A percentile compares a stretch with the other conserved stretches of the same genome.
These are phyloP conservation scores for Auriscalpium microsporum DNA, from an alignment of 768 basidiomycete genomes.

Conservation along the genomic window DNA sequence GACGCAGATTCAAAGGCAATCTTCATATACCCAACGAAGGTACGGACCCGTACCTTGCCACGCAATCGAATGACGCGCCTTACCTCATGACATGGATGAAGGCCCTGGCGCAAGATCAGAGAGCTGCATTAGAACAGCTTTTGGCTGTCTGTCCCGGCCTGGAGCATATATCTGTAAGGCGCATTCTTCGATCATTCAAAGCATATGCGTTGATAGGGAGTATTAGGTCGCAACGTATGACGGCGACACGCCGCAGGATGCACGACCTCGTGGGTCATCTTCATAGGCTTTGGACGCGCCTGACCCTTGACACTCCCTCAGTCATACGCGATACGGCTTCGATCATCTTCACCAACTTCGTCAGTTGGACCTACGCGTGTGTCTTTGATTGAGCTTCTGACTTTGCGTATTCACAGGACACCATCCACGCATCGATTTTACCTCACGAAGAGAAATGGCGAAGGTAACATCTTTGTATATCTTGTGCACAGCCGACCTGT, in stretches of 20 bases:
- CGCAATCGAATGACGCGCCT: neutral
- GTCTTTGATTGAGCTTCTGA: neutral
- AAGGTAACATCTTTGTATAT: constrained; percentile 29
- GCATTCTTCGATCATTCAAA: neutral
- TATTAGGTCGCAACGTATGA: constrained; percentile 70
- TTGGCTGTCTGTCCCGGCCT: constrained; percentile 52
- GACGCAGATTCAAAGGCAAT: constrained; percentile 59
- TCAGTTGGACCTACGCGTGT: constrained; percentile 19
- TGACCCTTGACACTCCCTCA: constrained; percentile 18
- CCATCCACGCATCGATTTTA: constrained; percentile 75
- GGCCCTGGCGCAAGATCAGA: constrained; percentile 89
- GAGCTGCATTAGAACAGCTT: constrained; percentile 57
- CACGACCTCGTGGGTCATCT: constrained; percentile 40
- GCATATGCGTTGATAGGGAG: neutral
- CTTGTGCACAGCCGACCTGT: constrained; percentile 3
- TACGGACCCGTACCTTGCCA: constrained; percentile 16
- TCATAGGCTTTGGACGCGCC: neutral
- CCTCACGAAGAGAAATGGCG: constrained; percentile 84
- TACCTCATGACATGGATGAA: constrained; percentile 18
- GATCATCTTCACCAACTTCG: constrained; percentile 86
- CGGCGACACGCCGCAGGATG: constrained; percentile 75
- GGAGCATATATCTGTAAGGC: constrained; percentile 44
- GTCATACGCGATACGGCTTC: constrained; percentile 67
- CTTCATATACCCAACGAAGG: constrained; percentile 88
- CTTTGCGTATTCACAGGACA: constrained; percentile 44